These are phyloP conservation scores for Cokeromyces recurvatus DNA, from an alignment of 371 early-diverging fungal genomes.

Conservation along the genomic window DNA sequence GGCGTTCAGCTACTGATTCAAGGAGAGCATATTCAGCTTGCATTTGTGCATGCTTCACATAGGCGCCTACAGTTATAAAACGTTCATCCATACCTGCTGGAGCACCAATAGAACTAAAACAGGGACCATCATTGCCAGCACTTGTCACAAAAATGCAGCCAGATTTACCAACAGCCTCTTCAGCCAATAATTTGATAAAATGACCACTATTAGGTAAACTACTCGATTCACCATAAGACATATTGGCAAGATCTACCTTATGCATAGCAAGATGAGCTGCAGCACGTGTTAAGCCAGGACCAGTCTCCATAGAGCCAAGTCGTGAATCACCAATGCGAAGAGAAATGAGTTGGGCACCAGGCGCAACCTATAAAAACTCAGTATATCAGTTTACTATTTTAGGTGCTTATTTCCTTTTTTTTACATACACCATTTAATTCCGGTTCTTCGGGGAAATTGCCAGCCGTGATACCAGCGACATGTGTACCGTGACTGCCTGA, in stretches of 20 bases:
- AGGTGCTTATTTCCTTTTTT: no score
- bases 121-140: constrained; percentile 93
- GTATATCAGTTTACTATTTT: background rate
- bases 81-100: constrained; percentile 79
- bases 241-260: constrained; percentile 90
- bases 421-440: constrained; percentile 74
- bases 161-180: constrained; percentile 78
- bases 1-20: constrained; percentile 69
- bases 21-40: constrained; percentile 83
- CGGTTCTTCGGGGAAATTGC: constrained; percentile 80
- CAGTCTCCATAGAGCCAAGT: constrained; percentile 84
- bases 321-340: constrained; percentile 92
- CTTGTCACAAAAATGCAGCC: constrained; percentile 85
- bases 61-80: constrained; percentile 90
- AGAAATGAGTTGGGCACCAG: constrained; percentile 89
- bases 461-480: constrained; percentile 87
- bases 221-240: constrained; percentile 90
- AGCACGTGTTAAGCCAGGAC: constrained; percentile 81
- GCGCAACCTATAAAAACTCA: constrained; percentile 59
- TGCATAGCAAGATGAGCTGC: constrained; percentile 71
- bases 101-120: constrained; percentile 79
- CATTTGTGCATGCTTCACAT: constrained; percentile 83
- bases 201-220: constrained; percentile 71
- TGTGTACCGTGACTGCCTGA: constrained; percentile 91
- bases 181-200: constrained; percentile 73